Evolutionary conservation across 2,329 filamentous ascomycete genomes (phyloP).

Genomic region (Byssothecium circinans): DNA sequence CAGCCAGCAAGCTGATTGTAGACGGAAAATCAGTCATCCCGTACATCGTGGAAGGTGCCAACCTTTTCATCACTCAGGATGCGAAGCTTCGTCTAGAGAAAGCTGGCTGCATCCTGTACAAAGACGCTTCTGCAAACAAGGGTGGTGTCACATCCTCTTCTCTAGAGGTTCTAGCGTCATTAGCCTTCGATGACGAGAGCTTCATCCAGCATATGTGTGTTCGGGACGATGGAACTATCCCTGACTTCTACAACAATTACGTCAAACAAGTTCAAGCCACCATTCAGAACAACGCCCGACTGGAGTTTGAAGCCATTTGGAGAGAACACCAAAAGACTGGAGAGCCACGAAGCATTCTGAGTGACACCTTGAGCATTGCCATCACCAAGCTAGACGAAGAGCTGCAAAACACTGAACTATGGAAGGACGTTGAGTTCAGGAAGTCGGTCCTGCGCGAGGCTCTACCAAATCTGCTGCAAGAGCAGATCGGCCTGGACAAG

Average conservation of each 20-base stretch:
- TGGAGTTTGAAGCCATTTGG: constrained; percentile 99
- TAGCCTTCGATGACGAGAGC: constrained; percentile 87
- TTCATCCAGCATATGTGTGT: constrained; percentile 96
- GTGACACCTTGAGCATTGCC: constrained; percentile 84
- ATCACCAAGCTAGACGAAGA: constrained; percentile 98
- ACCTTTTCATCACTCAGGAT: constrained; percentile 98
- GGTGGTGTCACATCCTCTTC: constrained; percentile 97
- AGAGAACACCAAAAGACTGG: constrained; percentile 85
- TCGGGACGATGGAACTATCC: constrained; percentile 71
- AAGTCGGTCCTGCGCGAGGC: constrained; percentile 80
- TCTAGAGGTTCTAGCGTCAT: constrained; percentile 88
- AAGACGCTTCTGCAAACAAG: constrained; percentile 98
- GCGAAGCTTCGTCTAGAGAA: constrained; percentile 93
- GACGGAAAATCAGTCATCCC: constrained; percentile 85
- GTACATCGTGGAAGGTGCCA: constrained; percentile 97
- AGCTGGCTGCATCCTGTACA: constrained; percentile 93
- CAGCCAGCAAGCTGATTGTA: constrained; percentile 83
- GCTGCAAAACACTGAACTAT: constrained; percentile 88
- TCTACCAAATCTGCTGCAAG: constrained; percentile 77
- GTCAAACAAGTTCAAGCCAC: constrained; percentile 88
- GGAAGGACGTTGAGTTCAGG: constrained; percentile 79
- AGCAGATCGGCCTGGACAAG: constrained; percentile 88
- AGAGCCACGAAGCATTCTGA: constrained; percentile 78
- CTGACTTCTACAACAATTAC: constrained; percentile 90
- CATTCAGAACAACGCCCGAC: constrained; percentile 85